These are phyloP conservation scores for Fusarium burgessii DNA, from an alignment of 2,329 filamentous ascomycete species.

Conservation along the genomic window DNA sequence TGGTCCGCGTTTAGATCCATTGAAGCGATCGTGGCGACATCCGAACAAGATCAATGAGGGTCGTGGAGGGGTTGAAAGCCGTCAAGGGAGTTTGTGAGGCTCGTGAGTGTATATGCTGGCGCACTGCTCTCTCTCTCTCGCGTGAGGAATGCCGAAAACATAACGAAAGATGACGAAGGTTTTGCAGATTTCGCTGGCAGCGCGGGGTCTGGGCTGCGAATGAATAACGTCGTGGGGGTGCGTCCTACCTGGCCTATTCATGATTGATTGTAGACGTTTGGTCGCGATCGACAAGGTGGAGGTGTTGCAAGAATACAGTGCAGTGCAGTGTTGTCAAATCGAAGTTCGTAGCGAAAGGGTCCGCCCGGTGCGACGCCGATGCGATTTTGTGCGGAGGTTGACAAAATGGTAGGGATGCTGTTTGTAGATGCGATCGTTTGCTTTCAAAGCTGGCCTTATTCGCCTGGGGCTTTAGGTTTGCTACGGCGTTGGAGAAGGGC, in stretches of 20 bases:
- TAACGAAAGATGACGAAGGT: constrained; percentile 26
- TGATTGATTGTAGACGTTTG: constrained; percentile 56
- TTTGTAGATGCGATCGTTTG: constrained; percentile 40
- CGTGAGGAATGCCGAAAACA: constrained; percentile 17
- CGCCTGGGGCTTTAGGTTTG: constrained; percentile 34
- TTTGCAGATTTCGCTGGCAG: constrained; percentile 42
- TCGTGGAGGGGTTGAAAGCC: constrained; percentile 35
- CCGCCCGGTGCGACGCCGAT: constrained; percentile 28
- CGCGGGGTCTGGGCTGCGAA: constrained; percentile 44
- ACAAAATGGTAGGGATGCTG: constrained; percentile 31
- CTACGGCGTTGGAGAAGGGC: constrained; percentile 45
- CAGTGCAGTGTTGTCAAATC: constrained; percentile 25
- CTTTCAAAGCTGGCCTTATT: constrained; percentile 35
- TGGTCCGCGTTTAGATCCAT: constrained; percentile 23
- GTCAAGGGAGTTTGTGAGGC: constrained; percentile 23
- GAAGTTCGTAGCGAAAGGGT: constrained; percentile 32
- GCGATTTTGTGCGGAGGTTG: constrained; percentile 44
- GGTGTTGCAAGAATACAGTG: constrained; percentile 9
- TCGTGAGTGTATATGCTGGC: constrained; percentile 28
- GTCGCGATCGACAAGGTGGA: constrained; percentile 40
- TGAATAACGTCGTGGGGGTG: constrained; percentile 45
- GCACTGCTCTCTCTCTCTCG: constrained; percentile 20
- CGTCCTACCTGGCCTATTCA: constrained; percentile 72
- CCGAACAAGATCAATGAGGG: constrained; percentile 23
- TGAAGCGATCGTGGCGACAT: constrained; percentile 32